A percentile compares a stretch with the other conserved stretches of the same genome.
These are phyloP conservation scores for Sporothrix globosa DNA, from an alignment of 2,329 filamentous ascomycete genomes.

Conservation along the genomic window DNA sequence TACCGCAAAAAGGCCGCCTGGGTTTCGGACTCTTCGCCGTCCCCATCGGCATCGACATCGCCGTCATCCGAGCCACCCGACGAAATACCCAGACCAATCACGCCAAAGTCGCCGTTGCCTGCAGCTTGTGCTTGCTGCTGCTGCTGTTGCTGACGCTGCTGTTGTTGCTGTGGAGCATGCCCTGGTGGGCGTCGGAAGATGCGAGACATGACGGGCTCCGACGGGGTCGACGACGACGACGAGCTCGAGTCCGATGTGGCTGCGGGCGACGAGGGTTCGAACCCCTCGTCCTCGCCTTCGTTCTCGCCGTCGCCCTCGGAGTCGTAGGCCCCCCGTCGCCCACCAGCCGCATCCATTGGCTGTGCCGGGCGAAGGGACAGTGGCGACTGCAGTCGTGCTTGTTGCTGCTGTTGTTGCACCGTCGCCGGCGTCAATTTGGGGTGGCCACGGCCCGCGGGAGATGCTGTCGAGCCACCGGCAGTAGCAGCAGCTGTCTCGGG, in stretches of 20 bases:
- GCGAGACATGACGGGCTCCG: conserved; percentile 59
- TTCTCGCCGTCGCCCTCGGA: not conserved
- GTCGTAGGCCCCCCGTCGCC: not conserved
- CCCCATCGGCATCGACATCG: conserved; percentile 29
- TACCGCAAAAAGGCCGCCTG: conserved; percentile 61
- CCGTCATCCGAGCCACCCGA: conserved; percentile 40
- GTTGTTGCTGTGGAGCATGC: conserved; percentile 42
- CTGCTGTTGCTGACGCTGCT: conserved; percentile 29
- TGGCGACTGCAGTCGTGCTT: conserved; percentile 29
- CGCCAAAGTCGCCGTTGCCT: conserved; percentile 27
- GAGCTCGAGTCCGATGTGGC: conserved; percentile 45
- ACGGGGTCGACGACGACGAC: conserved; percentile 45
- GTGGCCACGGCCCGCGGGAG: not conserved
- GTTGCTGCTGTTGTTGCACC: conserved; percentile 43
- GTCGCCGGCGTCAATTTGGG: conserved; percentile 45
- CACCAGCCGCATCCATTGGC: conserved; percentile 30
- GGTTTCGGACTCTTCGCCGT: conserved; percentile 57
- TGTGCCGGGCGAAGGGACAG: conserved; percentile 35
- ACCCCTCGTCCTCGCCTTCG: not conserved
- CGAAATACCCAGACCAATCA: conserved; percentile 24
- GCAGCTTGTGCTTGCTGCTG: conserved; percentile 38
- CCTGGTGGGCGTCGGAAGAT: conserved; percentile 64
- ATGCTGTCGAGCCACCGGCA: not conserved
- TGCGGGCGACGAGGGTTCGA: conserved; percentile 49
- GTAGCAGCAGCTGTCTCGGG: not conserved